Percentiles rank a stretch among this genome's conserved stretches.
These are phyloP conservation scores for Fraxinus albicans DNA, from an alignment of 305 asterid genomes.

Conservation along the genomic window DNA sequence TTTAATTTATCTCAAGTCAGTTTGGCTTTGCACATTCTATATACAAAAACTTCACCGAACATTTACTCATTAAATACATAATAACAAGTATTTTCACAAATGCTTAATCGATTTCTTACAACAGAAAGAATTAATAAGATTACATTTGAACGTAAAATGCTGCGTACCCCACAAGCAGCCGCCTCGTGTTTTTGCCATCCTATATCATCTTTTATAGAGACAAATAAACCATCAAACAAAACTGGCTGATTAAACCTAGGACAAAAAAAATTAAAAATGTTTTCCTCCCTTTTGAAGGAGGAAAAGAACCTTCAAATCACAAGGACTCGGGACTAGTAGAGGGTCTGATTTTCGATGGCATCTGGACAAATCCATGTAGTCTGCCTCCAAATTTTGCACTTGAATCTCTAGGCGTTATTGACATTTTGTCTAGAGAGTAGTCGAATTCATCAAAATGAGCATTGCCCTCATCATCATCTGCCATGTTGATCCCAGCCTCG, in stretches of 20 bases:
- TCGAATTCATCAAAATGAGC: slow-evolving; percentile 53
- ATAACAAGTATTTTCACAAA: not conserved
- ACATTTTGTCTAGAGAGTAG: slow-evolving; percentile 60
- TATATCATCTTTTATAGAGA: not conserved
- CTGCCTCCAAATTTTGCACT: slow-evolving; percentile 53
- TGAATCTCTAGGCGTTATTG: slow-evolving; percentile 67
- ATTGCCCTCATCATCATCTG: slow-evolving; percentile 38
- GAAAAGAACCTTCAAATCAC: slow-evolving; percentile 27
- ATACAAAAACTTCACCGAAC: not conserved
- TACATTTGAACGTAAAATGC: not conserved
- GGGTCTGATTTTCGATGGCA: slow-evolving; percentile 86
- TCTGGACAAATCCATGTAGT: slow-evolving; percentile 39
- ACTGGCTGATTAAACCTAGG: not conserved
- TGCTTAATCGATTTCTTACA: not conserved
- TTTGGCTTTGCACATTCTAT: no score
- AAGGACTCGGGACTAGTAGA: slow-evolving; percentile 76
- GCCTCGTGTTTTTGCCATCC: not conserved
- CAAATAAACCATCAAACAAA: not conserved
- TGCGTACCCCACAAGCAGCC: not conserved
- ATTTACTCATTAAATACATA: not conserved
- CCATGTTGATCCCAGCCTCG: slow-evolving; percentile 43
- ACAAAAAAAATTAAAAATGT: not conserved
- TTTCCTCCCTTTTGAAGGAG: not conserved
- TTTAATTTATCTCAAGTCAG: not conserved
- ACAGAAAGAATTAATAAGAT: not conserved